phyloP scores from a whole-genome alignment of 495 filamentous ascomycete species.

The Parachaetomium inaequale region DNA sequence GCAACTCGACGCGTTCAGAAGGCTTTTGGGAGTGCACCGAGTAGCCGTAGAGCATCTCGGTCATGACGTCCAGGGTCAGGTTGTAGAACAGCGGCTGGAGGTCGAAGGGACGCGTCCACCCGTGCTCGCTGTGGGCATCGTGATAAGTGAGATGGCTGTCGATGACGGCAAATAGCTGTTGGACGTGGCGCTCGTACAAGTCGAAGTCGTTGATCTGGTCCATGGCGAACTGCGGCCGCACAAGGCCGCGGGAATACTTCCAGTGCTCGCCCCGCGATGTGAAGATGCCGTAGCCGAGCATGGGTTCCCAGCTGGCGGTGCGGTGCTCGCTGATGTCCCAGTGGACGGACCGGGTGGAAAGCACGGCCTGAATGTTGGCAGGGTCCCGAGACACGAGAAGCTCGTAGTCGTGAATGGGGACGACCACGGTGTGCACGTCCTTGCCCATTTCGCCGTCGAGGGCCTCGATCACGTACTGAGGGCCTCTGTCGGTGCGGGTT shows the following conservation, averaged over 20 bases:
- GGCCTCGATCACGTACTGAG: conserved; percentile 24
- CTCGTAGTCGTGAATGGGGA: conserved; percentile 30
- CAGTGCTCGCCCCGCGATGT: conserved; percentile 62
- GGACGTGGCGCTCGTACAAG: conserved; percentile 59
- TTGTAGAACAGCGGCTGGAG: conserved; percentile 63
- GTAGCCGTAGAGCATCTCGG: conserved; percentile 70
- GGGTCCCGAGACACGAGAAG: conserved; percentile 55
- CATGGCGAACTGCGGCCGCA: conserved; percentile 61
- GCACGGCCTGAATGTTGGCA: conserved; percentile 59
- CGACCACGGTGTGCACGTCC: conserved; percentile 22
- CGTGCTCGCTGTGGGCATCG: not conserved
- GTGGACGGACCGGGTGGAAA: conserved; percentile 58
- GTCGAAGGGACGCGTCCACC: conserved; percentile 43
- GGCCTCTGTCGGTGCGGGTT: conserved; percentile 14
- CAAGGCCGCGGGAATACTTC: conserved; percentile 59
- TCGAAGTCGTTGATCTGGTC: conserved; percentile 58
- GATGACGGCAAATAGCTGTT: conserved; percentile 42
- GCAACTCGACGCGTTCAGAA: conserved; percentile 16
- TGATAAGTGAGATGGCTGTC: conserved; percentile 17
- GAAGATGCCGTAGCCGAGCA: conserved; percentile 70
- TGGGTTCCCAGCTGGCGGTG: conserved; percentile 45
- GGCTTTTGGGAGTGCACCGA: conserved; percentile 37
- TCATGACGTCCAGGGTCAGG: conserved; percentile 67
- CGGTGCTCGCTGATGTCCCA: conserved; percentile 55
- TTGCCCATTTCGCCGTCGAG: conserved; percentile 28